Base-by-base conservation (phyloP, 257 asterid genomes). In the Dorcoceras hygrometricum region DNA sequence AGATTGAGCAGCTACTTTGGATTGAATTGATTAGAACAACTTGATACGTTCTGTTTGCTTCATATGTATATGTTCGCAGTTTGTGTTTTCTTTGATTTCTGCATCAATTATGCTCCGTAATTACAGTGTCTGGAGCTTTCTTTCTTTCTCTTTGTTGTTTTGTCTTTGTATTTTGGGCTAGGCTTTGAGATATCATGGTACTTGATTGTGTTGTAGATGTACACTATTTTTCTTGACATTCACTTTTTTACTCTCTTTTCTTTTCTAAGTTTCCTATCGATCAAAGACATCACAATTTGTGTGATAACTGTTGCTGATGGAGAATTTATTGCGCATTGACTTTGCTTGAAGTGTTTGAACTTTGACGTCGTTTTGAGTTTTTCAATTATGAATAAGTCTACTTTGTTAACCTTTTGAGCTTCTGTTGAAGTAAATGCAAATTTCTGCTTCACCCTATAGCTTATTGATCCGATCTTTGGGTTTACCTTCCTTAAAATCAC, bases 1-100 rank as follows among this genome's bases (percentile, higher is more conserved):
- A 43, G 67, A 64, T 64, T 56, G 67, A 69, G 46, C 57, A 57
- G 46, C 26, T 55, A 32, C 64, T 34, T 67, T n/a, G 8, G 27
- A 59, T 36, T n/a, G n/a, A n/a, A n/a, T n/a, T 67, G 48, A 59
- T n/a, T 18, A 71, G 36, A 53, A 27, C 20, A 43, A 4, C 32
- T 10, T 2, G 7, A 24, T 27, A 53, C 14, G 59, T 0, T 26
- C 62, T 5, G 48, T 32, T 36, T 72, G 22, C 43, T 31, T n/a
- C 58, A 36, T 31, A 19, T 27, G 23, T 48, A 29, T 14, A 28
- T 34, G 8, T 48, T 64, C 16, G 24, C 48, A 23, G 14, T 20
- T 55, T 58, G n/a, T 56, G 5, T 22, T 59, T 24, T 62, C 32
- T 50, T 23, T 51, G 19, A 54, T 4, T 32, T 59, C 19, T 63